These are phyloP conservation scores for Petunia hybrid DNA, from an alignment of 305 asterid genomes.

Conservation along the genomic window DNA sequence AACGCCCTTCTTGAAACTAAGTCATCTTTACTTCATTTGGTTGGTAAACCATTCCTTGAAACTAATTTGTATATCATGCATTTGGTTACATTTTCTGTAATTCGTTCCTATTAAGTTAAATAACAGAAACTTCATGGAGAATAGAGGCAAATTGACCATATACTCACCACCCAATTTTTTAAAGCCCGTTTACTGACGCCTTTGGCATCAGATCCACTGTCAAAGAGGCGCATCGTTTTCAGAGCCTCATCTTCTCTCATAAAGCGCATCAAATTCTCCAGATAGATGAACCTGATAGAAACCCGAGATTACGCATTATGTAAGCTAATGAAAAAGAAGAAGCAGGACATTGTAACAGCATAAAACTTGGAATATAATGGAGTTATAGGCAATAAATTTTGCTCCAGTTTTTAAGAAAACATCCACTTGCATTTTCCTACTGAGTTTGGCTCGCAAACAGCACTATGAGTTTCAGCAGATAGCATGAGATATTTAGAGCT, in stretches of 20 bases:
- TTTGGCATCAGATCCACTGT: slow-evolving; percentile 19
- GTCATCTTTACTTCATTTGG: background rate
- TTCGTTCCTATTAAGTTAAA: background rate
- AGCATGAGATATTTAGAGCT: background rate
- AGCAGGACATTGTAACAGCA: background rate
- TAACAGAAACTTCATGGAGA: background rate
- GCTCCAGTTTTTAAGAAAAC: background rate
- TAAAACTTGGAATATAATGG: background rate
- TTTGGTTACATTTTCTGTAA: background rate
- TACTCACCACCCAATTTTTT: slow-evolving; percentile 40
- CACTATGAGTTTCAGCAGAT: background rate
- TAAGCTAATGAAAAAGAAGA: background rate
- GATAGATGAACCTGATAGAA: slow-evolving; percentile 40
- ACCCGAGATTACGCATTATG: background rate
- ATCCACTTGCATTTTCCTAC: background rate
- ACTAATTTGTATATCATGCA: background rate
- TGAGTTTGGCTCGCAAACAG: background rate
- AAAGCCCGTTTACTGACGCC: slow-evolving; percentile 36
- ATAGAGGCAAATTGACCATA: background rate
- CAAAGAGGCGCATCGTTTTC: slow-evolving; percentile 44
- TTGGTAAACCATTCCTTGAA: background rate
- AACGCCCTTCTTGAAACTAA: background rate
- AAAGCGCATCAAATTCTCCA: slow-evolving; percentile 51
- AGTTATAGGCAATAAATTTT: background rate
- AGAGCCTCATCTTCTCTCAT: slow-evolving; percentile 54